Conservation (phyloP, 1,284 basidiomycete species). For the Ceratobasidium sp. region DNA sequence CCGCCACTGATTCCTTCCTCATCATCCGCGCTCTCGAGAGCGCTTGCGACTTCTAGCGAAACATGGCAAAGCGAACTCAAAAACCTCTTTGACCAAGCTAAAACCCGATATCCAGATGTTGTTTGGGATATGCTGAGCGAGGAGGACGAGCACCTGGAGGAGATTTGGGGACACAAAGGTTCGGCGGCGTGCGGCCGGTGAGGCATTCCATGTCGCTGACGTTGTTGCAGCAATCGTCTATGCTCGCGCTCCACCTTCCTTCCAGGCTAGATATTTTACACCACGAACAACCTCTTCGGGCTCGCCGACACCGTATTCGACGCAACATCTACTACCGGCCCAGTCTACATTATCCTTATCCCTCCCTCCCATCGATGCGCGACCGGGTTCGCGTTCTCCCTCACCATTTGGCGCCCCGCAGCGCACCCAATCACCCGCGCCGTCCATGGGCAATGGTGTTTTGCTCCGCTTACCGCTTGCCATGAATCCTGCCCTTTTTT, state of each 20-base stretch:
- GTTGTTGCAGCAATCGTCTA: slow-evolving; percentile 84
- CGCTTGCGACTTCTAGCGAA: slow-evolving; percentile 71
- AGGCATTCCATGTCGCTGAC: slow-evolving; percentile 21
- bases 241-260: slow-evolving; percentile 88
- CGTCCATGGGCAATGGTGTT: slow-evolving; percentile 60
- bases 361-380: slow-evolving; percentile 64
- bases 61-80: slow-evolving; percentile 84
- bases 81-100: slow-evolving; percentile 80
- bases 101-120: slow-evolving; percentile 92
- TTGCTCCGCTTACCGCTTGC: slow-evolving; percentile 72
- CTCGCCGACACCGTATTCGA: slow-evolving; percentile 70
- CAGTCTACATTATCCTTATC: slow-evolving; percentile 73
- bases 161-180: slow-evolving; percentile 94
- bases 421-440: slow-evolving; percentile 62
- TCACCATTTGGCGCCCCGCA: slow-evolving; percentile 61
- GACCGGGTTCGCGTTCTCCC: slow-evolving; percentile 64
- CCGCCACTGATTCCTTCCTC: slow-evolving; percentile 29
- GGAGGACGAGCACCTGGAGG: slow-evolving; percentile 65
- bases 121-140: slow-evolving; percentile 82
- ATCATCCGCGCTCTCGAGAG: slow-evolving; percentile 68
- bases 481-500: slow-evolving; percentile 81
- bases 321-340: slow-evolving; percentile 65
- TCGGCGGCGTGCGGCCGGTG: slow-evolving; percentile 46
- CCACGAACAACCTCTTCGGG: slow-evolving; percentile 63
- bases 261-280: slow-evolving; percentile 87